Conservation (phyloP, 306 rosid species). For the Quercus dentata region DNA sequence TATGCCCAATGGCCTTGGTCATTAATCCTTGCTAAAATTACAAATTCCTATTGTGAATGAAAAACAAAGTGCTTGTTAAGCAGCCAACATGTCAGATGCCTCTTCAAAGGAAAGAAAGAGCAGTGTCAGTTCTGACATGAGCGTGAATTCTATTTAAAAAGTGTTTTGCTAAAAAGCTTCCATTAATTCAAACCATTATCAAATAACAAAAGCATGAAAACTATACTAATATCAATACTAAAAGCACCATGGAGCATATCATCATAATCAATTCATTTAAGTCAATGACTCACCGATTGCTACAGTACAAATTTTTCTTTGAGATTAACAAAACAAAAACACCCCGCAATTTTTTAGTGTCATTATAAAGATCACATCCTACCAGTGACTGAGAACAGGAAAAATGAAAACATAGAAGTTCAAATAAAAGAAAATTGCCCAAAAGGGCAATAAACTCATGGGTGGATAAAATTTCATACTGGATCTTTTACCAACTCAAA, state of each 20-base stretch:
- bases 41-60: too few relatives aligned
- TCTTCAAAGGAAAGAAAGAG: not conserved
- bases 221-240: not conserved
- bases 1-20: not conserved
- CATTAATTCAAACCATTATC: not conserved
- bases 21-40: not conserved
- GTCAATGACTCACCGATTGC: not conserved
- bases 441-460: not conserved
- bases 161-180: not conserved
- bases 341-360: not conserved
- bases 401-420: not conserved
- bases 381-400: not conserved
- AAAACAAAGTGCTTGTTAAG: not conserved
- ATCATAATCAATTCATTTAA: not conserved
- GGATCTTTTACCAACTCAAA: too few relatives aligned
- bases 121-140: not conserved
- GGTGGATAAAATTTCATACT: not conserved
- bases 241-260: not conserved
- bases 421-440: not conserved
- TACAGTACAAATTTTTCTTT: not conserved
- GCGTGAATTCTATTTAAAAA: not conserved
- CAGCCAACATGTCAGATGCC: not conserved
- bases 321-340: not conserved
- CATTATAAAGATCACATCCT: not conserved
- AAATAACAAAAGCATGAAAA: not conserved